Percentiles rank a stretch among this genome's conserved stretches.
Evolutionary conservation across 1,284 basidiomycete genomes (phyloP).

Genomic region (Ustilago loliicola): DNA sequence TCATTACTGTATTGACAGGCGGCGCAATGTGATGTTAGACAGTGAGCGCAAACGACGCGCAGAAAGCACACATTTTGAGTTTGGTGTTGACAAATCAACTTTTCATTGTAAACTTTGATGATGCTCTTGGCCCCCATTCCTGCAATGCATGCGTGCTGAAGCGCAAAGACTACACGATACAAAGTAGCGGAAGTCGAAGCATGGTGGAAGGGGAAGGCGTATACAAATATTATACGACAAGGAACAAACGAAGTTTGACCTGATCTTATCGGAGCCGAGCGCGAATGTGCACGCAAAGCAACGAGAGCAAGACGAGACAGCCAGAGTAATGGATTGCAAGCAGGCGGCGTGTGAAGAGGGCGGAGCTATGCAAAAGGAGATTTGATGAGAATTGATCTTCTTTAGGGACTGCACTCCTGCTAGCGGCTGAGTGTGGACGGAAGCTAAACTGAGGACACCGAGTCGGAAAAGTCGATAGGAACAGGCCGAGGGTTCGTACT

Average conservation of each 20-base stretch:
- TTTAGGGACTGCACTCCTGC: neutral
- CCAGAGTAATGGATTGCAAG: neutral
- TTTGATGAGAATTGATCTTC: neutral
- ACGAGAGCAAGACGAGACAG: neutral
- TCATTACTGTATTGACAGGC: neutral
- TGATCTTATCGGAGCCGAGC: neutral
- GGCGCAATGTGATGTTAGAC: slow-evolving; percentile 1
- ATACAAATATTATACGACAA: neutral
- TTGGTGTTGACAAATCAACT: slow-evolving; percentile 1
- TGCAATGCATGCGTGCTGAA: slow-evolving; percentile 55
- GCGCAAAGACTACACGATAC: slow-evolving; percentile 37
- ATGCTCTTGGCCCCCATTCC: slow-evolving; percentile 22
- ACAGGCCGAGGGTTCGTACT: too few species aligned
- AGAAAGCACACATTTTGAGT: neutral
- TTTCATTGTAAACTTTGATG: slow-evolving; percentile 16
- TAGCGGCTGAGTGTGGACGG: neutral
- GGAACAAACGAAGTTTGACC: neutral
- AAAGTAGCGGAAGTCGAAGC: neutral
- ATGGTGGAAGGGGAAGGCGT: neutral
- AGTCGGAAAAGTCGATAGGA: neutral
- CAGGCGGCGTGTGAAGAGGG: neutral
- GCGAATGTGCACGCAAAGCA: neutral
- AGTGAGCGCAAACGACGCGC: neutral
- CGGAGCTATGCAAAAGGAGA: neutral
- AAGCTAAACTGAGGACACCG: neutral